phyloP scores from a whole-genome alignment of 2,329 filamentous ascomycete genomes.

The Exophiala oligosperma region DNA sequence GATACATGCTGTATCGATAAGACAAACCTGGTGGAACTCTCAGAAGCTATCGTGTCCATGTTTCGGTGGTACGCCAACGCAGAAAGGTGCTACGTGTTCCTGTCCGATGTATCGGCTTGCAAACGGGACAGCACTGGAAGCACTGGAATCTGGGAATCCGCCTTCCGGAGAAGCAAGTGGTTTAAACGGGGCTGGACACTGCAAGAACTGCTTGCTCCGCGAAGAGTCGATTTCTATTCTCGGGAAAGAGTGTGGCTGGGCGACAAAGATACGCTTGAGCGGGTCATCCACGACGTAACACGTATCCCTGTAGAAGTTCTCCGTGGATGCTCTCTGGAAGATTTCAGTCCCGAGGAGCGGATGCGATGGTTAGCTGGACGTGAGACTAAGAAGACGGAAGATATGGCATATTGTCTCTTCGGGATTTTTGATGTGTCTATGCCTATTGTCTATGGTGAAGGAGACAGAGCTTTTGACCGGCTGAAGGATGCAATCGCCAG shows the following conservation, averaged over 20 bases:
- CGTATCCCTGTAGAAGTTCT: constrained; percentile 26
- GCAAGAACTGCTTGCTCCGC: constrained; percentile 30
- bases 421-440: constrained; percentile 30
- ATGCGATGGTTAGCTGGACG: constrained; percentile 29
- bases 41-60: constrained; percentile 28
- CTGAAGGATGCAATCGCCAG: constrained; percentile 16
- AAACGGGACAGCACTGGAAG: constrained; percentile 8
- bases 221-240: constrained; percentile 33
- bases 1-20: constrained; percentile 32
- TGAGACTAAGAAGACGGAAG: constrained; percentile 28
- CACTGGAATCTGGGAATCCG: constrained; percentile 11
- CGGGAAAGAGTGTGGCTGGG: constrained; percentile 27
- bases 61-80: constrained; percentile 29
- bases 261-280: constrained; percentile 28
- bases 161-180: constrained; percentile 20
- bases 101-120: constrained; percentile 20
- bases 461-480: constrained; percentile 11
- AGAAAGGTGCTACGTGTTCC: constrained; percentile 17
- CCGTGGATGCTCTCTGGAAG: constrained; percentile 13
- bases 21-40: constrained; percentile 21
- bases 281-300: constrained; percentile 30
- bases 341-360: constrained; percentile 28
- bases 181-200: constrained; percentile 8
- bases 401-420: constrained; percentile 30
- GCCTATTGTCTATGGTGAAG: constrained; percentile 24